A percentile compares a stretch with the other conserved stretches of the same genome.
Evolutionary conservation across 208 protist species (phyloP).

Genomic region (Lotmaria passim): DNA sequence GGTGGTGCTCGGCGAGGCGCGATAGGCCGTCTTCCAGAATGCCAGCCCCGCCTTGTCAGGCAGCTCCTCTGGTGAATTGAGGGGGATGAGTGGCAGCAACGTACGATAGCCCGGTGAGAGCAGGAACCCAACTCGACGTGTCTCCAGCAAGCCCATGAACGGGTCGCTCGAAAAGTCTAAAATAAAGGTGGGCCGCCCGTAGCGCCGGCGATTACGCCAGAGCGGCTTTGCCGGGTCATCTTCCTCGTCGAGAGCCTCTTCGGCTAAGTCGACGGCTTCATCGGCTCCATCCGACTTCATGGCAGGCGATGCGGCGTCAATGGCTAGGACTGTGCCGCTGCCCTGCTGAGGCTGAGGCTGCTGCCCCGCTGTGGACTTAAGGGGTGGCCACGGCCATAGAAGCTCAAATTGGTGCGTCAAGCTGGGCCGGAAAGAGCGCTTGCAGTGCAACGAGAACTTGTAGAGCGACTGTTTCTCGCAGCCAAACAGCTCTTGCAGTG

Average conservation of each 20-base stretch:
- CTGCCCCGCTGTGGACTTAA: neutral
- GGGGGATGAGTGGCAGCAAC: constrained; percentile 21
- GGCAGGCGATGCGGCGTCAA: too few relatives aligned
- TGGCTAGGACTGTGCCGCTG: too few relatives aligned
- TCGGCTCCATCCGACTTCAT: too few relatives aligned
- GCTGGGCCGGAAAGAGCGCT: constrained; percentile 38
- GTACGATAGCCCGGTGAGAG: constrained; percentile 50
- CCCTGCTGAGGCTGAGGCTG: neutral
- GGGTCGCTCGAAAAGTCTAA: constrained; percentile 38
- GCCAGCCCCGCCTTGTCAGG: constrained; percentile 9
- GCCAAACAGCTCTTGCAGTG: constrained; percentile 3
- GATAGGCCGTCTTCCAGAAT: constrained; percentile 31
- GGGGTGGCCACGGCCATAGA: constrained; percentile 58
- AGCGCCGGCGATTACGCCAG: constrained; percentile 25
- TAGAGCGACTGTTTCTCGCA: constrained; percentile 20
- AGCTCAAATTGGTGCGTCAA: constrained; percentile 58
- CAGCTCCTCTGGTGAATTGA: constrained; percentile 21
- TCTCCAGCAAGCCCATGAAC: constrained; percentile 10
- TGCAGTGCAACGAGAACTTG: constrained; percentile 35
- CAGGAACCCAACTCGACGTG: constrained; percentile 47
- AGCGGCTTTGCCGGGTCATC: neutral
- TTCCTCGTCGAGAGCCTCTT: neutral
- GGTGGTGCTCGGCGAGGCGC: neutral
- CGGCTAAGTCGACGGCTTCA: neutral
- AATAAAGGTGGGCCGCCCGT: constrained; percentile 34